Evolutionary conservation across 139 green algal genomes (phyloP), one percentile per base, ranked within the genome.

Genomic region (Penium margaritaceum): DNA sequence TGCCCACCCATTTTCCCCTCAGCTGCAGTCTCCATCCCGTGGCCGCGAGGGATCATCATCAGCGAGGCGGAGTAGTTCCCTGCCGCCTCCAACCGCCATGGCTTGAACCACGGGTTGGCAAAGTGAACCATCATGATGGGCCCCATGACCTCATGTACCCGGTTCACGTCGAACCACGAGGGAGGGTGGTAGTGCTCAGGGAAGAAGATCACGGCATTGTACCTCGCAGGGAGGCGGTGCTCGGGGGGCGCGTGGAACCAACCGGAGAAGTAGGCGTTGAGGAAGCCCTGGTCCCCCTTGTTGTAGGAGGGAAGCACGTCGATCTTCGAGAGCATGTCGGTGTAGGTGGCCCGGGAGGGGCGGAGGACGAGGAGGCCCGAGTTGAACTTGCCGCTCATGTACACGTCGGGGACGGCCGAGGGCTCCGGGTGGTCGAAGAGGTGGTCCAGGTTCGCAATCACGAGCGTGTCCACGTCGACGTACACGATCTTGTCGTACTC

Each of bases 161-260:
- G 27, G 17, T 78, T 77, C 12, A 76, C 64, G 70, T 76, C 64
- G 44, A 66, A 78, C 70, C 70, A 78, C 27, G n/a, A 7, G 9
- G 70, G 70, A 9, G 71, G 62, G 63, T 78, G 71, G 39, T 78
- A 78, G 53, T 78, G 71, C 24, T 54, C 36, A 17, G 71, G 71
- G 44, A 78, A 78, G 46, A 78, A 58, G 61, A 78, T 64, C n/a
- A 78, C 71, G 29, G 62, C 71, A 34, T 78, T 78, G 46, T 75
- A 78, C 14, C 71, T 65, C 4, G 63, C 61, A 14, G 71, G 5
- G 15, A 78, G 71, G 27, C 71, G 71, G 34, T 78, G 71, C 37
- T 21, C 35, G 2, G 39, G n/a, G 12, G 64, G 35, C 71, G 68
- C 69, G 43, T 78, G 43, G 53, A 76, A 78, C 71, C 71, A 78